Conservation (phyloP, 2,329 filamentous ascomycete species). For the Verticillium tricorpus region DNA sequence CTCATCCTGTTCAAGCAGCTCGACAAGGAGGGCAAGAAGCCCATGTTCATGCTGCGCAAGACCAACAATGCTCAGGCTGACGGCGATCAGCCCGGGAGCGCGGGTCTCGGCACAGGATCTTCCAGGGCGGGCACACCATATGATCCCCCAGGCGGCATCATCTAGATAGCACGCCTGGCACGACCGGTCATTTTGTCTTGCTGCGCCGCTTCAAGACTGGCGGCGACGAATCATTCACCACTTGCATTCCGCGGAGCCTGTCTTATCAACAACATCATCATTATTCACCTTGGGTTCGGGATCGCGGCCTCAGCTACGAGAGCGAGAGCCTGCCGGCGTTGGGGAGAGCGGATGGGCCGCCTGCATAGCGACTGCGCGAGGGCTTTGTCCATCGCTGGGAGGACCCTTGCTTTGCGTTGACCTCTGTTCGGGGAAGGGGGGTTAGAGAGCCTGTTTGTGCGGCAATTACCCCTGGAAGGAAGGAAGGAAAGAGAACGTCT, state of each 20-base stretch:
- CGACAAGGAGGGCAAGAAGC: constrained; percentile 94
- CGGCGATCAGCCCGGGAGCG: constrained; percentile 46
- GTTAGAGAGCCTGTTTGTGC: too few species aligned
- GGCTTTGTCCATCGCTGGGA: neutral
- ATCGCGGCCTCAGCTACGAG: neutral
- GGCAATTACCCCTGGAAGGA: too few species aligned
- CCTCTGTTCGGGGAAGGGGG: neutral
- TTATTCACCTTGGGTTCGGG: neutral
- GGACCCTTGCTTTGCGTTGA: neutral
- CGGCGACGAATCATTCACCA: neutral
- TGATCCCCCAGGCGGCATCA: constrained; percentile 57
- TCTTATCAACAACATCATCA: neutral
- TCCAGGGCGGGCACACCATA: constrained; percentile 43
- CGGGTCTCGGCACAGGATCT: constrained; percentile 40
- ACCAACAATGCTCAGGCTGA: constrained; percentile 52
- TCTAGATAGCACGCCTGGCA: constrained; percentile 28
- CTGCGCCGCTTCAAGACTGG: neutral
- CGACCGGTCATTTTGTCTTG: neutral
- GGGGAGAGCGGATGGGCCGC: neutral
- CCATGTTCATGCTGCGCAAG: constrained; percentile 96
- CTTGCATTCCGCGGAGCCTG: neutral
- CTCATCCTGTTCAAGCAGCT: constrained; percentile 96
- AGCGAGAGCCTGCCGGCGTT: neutral
- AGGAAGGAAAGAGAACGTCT: neutral
- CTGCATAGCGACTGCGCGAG: constrained; percentile 1